These are phyloP conservation scores for Volvox africanus DNA, from an alignment of 139 green algal genomes.

Conservation along the genomic window DNA sequence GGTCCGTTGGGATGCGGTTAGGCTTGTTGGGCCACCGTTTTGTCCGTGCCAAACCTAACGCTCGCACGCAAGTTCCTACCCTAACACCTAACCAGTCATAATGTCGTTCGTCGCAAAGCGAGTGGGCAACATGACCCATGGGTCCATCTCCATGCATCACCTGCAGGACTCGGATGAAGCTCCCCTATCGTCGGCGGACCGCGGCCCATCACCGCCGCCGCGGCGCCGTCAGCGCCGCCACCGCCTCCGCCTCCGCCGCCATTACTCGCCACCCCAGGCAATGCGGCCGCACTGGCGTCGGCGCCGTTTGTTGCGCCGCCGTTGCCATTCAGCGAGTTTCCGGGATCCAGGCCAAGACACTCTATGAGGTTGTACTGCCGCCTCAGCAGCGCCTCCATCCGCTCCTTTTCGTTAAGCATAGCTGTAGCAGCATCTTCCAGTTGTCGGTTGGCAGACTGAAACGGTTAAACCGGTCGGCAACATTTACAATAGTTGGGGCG, in stretches of 20 bases:
- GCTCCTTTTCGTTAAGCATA: slow-evolving; percentile 53
- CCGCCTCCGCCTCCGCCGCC: not conserved
- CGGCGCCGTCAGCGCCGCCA: not conserved
- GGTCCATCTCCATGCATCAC: not conserved
- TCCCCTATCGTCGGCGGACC: not conserved
- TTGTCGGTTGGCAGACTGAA: slow-evolving; percentile 39
- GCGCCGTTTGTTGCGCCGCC: not conserved
- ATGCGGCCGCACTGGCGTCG: not conserved
- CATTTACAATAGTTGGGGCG: too few species aligned
- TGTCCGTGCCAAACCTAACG: too few species aligned
- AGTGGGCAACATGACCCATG: too few species aligned
- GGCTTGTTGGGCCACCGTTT: not conserved
- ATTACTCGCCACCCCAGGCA: too few species aligned
- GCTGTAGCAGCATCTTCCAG: slow-evolving; percentile 31
- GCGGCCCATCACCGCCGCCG: not conserved
- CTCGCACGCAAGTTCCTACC: too few species aligned
- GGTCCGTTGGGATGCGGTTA: not conserved
- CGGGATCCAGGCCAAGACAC: slow-evolving; percentile 41
- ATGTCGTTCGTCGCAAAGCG: too few species aligned
- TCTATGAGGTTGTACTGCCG: slow-evolving; percentile 66
- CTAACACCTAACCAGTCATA: too few species aligned
- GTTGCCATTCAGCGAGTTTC: not conserved
- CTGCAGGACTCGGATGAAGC: not conserved
- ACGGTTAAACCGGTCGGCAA: too few species aligned
- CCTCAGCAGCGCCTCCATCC: slow-evolving; percentile 54